Conservation (phyloP, 257 asterid genomes). For the Solanum sejunctum region DNA sequence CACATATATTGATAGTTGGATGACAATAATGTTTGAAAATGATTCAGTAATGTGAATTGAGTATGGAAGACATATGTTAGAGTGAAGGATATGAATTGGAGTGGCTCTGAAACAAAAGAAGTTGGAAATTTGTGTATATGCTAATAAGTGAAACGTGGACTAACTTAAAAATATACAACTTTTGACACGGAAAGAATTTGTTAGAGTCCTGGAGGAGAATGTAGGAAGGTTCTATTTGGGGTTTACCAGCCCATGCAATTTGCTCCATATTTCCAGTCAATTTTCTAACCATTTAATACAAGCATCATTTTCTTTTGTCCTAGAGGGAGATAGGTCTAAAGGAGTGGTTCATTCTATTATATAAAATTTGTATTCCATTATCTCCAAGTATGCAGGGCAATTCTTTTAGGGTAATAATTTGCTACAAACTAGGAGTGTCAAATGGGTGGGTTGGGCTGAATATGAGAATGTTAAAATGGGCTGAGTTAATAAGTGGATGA, state of each 20-base stretch:
- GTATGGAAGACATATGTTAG: neutral
- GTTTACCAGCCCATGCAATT: neutral
- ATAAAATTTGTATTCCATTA: neutral
- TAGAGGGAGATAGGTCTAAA: neutral
- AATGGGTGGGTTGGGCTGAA: neutral
- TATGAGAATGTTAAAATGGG: neutral
- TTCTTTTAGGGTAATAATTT: neutral
- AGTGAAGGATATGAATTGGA: neutral
- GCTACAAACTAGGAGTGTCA: neutral
- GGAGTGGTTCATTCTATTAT: neutral
- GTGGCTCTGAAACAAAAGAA: neutral
- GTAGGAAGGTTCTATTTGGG: neutral
- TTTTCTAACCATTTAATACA: neutral
- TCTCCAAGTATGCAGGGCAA: neutral
- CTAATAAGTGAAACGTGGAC: neutral
- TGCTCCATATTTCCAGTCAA: neutral
- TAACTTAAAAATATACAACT: neutral
- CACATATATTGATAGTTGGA: neutral
- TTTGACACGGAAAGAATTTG: neutral
- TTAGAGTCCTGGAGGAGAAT: neutral
- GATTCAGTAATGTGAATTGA: neutral
- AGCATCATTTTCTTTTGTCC: neutral
- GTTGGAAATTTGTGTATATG: neutral
- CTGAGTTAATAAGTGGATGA: neutral
- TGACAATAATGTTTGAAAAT: neutral